A percentile compares a stretch with the other conserved stretches of the same genome.
Conservation (phyloP, 345 rosid genomes). For the Citrus sinensis region DVS_A1.0 CM039166.1:14898001-14898500, state of each 20-base stretch:
- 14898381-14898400: not conserved
- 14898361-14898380: not conserved
- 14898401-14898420: no score
- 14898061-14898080: not conserved
- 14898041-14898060: not conserved
- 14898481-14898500: not conserved
- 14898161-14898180: not conserved
- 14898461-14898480: not conserved
- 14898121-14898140: not conserved
- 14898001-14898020: no score
- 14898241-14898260: not conserved
- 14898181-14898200: not conserved
- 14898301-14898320: not conserved
- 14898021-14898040: not conserved
- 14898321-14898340: not conserved
- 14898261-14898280: not conserved
- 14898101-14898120: not conserved
- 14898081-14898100: not conserved
- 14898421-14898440: not conserved
- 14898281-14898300: not conserved
- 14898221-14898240: not conserved
- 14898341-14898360: not conserved
- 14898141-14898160: not conserved
- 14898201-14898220: constrained; percentile 4
- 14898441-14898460: not conserved